phyloP scores from a whole-genome alignment of 78 protist genomes.

The Dictyostelium firmibasis region DNA sequence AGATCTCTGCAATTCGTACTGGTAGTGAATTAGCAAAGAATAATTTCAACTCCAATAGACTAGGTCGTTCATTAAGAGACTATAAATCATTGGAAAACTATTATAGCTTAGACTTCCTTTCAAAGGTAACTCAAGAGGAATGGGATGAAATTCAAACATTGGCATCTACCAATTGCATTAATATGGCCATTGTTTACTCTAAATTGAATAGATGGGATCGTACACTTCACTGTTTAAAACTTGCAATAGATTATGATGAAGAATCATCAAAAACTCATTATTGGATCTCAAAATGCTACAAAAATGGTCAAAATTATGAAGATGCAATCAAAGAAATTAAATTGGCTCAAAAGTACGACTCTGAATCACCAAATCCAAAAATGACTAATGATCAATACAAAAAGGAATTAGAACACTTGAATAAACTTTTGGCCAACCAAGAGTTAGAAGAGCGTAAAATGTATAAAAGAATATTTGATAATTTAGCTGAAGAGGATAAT shows the following conservation, averaged over 20 bases:
- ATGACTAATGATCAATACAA: background rate
- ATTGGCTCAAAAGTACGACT: background rate
- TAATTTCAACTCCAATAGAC: background rate
- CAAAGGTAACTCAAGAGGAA: background rate
- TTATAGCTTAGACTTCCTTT: background rate
- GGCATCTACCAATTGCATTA: background rate
- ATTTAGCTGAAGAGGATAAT: background rate
- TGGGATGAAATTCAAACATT: background rate
- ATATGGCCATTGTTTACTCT: background rate
- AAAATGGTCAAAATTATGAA: background rate
- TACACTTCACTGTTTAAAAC: background rate
- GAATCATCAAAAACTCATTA: background rate
- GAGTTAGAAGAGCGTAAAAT: background rate
- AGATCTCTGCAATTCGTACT: background rate
- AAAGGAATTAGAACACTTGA: background rate
- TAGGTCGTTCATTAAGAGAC: background rate
- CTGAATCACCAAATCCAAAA: background rate
- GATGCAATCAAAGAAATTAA: background rate
- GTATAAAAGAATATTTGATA: constrained; percentile 5
- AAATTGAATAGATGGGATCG: constrained; percentile 3
- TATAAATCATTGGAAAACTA: background rate
- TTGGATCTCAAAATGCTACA: background rate
- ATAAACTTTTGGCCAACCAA: background rate
- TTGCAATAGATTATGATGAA: background rate
- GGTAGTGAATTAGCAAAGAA: background rate